Base-by-base conservation (phyloP, 257 asterid genomes). In the Nicotiana attenuata region DNA sequence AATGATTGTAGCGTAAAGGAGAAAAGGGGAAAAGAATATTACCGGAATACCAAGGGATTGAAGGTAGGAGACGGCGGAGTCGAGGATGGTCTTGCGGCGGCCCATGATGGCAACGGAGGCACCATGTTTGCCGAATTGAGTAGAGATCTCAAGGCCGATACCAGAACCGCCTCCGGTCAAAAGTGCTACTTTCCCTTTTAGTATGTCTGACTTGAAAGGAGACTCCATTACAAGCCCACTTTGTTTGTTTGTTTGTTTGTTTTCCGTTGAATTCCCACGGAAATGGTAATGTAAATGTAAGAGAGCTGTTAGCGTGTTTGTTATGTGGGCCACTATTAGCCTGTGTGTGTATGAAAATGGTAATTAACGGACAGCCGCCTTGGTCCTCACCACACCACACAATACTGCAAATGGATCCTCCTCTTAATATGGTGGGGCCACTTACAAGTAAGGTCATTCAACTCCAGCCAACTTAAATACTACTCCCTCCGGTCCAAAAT, bases 131-230 rank as follows among this genome's bases (percentile, higher is more conserved):
- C 98, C 97, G 35, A 94, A 92, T 52, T 94, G 93, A 65, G 91
- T 82, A 26, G 97, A 87, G 80, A 94, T 92, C 88, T 89, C 98
- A 35, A 89, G 89, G 5, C 98, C 97, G 80, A 94, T 93, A 1
- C 98, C 98, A 5, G 98, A 92, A 71, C 97, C 98, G 33, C 97
- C 98, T 26, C 98, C 98, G 15, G 98, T 94, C 83, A 93, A 85
- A 3, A 93, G 90, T 53, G 97, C 97, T 50, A 94, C 98, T 87
- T 92, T 87, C 84, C 96, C 97, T 79, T 81, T 86, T 26, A 93
- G 89, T 64, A 84, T 73, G 61, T 91, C 93, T 60, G 91, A n/a
- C 88, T 89, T 91, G 93, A 92, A 94, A 6, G 97, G 98, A 45
- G 97, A 92, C 45, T 65, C 19, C 73, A 52, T 52, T 41, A 38